Base-by-base conservation (phyloP, 2,329 filamentous ascomycete species). In the Sclerotinia borealis region DNA sequence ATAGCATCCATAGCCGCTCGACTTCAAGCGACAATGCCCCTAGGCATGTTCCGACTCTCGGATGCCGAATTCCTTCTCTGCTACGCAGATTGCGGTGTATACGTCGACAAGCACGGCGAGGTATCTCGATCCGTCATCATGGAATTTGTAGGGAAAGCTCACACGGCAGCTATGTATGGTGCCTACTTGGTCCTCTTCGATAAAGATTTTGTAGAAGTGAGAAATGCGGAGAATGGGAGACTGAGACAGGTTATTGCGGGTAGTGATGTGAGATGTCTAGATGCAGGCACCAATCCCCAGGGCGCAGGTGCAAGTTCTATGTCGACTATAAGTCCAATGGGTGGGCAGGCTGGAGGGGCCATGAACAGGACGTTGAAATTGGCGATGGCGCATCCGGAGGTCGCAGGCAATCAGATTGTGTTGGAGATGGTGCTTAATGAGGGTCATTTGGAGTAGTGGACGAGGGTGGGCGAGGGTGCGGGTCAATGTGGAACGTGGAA, bases 21-120 rank as follows among this genome's bases (percentile, higher is more conserved):
- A 34, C 89, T 99, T 69, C 85, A 85, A 63, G 88, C n/a, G 91
- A 68, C 91, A 96, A 72, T 85, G 87, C 93, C 95, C 0, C 80
- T 99, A 13, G 93, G 93, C 70, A 99, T 99, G 95, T 97, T 99
- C 81, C 87, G 93, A 47, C 85, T 99, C 61, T 93, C 90, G 68
- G 91, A 96, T 64, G 89, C 90, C 63, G 95, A 96, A 75, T 99
- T 98, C 77, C 80, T 99, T 31, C 86, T 97, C 55, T 91, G 90
- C 43, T 99, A 98, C 75, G 91, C 96, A 76, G 92, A 97, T 76
- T 98, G 93, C 71, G 95, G 93, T 22, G 93, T 99, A 10, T 99
- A 98, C 73, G 90, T 98, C 73, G 96, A 99, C 80, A 97, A 98
- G 77, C 92, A 98, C 76, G 95, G 95, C 68, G 95, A 99, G 66